Base-by-base conservation (phyloP, 306 rosid species). In the Gleditsia sinensis region DNA sequence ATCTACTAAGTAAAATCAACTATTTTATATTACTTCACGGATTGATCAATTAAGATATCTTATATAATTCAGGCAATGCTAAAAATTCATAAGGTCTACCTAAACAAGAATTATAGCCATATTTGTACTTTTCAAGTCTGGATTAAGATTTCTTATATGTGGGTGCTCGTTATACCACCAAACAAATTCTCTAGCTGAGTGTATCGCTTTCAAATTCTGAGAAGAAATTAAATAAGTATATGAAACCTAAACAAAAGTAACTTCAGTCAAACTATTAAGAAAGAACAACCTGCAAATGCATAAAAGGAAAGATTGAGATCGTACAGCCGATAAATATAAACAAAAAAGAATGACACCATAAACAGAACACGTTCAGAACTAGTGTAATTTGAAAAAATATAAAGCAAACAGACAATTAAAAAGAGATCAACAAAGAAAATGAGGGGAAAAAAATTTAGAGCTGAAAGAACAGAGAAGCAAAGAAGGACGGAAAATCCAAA, bases 161-260 rank as follows among this genome's bases (percentile, higher is more conserved):
- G 95, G 99, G 42, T 94, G 97, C 78, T 96, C 99, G 79, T 94
- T 94, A 81, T 94, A 91, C 99, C 97, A 92, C 96, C 96, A 90
- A 75, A 94, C 99, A 90, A 91, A 92, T 81, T 91, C 96, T 83
- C 99, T 87, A 63, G 99, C 99, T 13, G 97, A 88, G 58, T 84
- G 81, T 72, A 92, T 67, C 62, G 94, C 99, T 71, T 59, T 62
- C 82, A 91, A 83, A 81, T 80, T 85, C 97, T 94, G 82, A 77
- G 67, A 71, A 65, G 78, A 51, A 65, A 25, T 37, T 2, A 3
- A 51, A 43, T n/a, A 50, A 66, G 48, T 28, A 59, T n/a, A 71
- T 55, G 42, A 25, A 23, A 30, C 62, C 59, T 43, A 36, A 45
- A 67, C n/a, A n/a, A n/a, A n/a, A n/a, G n/a, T n/a, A n/a, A n/a